Evolutionary conservation across 495 filamentous ascomycete genomes (phyloP), one percentile per base, ranked within the genome.

Genomic region (Penicillium paxilli): DNA sequence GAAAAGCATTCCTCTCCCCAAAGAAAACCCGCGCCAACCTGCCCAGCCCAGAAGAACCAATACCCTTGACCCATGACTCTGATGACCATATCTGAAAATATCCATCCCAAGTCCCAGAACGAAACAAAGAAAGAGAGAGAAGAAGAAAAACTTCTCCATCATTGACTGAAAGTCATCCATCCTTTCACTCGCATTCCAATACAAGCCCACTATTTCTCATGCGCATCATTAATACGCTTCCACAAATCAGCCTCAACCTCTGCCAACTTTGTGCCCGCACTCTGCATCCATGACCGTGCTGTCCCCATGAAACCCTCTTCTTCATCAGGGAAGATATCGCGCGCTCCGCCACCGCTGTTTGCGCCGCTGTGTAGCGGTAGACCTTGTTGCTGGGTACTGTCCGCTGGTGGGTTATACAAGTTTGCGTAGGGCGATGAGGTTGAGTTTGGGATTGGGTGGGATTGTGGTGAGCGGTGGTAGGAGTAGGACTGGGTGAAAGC

Each of bases 171-270:
- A n/a, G n/a, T n/a, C n/a, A n/a, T n/a, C n/a, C n/a, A n/a, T n/a
- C n/a, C n/a, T n/a, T n/a, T n/a, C n/a, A n/a, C n/a, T n/a, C n/a
- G n/a, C 21, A 28, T 32, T 33, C 32, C 28, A 26, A 37, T 12
- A 8, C 16, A 57, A 26, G 12, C 38, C 52, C 33, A 35, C 45
- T 45, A 50, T 35, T 65, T 57, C 58, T 65, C 68, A 68, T 76
- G 73, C 14, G 64, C 67, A 56, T 70, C 63, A 66, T 85, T 87
- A 60, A 87, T 85, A 65, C 77, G 77, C 71, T 74, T 86, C 87
- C 88, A 90, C n/a, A 88, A 80, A 72, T 85, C 83, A 53, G 76
- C 82, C 70, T 89, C 86, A 17, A 82, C 82, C 48, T 84, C 82
- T 10, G 73, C 77, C 46, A 89, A 62, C 65, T 82, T 85, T 55